Evolutionary conservation across 768 basidiomycete genomes (phyloP), one percentile per base, ranked within the genome.

Genomic region (Russula griseocarnosa): DNA sequence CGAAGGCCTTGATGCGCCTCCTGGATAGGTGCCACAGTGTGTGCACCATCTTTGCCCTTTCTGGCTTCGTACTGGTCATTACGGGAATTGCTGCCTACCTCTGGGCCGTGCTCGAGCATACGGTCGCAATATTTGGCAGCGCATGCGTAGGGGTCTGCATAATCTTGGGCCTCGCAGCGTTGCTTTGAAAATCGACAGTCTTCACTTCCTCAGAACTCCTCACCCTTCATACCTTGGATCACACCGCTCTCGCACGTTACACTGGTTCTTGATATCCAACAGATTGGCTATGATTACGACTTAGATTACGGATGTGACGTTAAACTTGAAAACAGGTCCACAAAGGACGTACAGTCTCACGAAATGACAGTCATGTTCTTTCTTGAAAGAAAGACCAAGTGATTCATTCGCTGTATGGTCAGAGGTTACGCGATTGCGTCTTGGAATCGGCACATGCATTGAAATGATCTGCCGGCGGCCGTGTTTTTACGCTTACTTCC

Each of bases 121-220:
- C 47, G 28, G 52, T 66, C 53, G 61, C 57, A 55, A 68, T 68
- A 24, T 66, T 66, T 50, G 65, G 58, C 3, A 66, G 67, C 28
- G 58, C 54, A 28, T 60, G 55, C n/a, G 58, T 68, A 3, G 61
- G 57, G 6, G 30, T 53, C 28, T 58, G 61, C 40, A 55, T 68
- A 13, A 16, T 47, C 42, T 24, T 67, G 14, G 65, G 61, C 20
- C 11, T 63, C 6, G 32, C 28, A n/a, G 67, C 61, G 38, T 52
- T 68, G 16, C 47, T 32, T 51, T 67, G 28, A 66, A 38, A 22
- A 46, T 46, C 44, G 44, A 14, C 34, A 36, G 6, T 6, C 5
- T 6, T 5, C 30, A 30, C 7, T 30, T 30, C 30, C 30, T 30
- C 28, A 30, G 28, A 30, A 34, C 34, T 34, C 34, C 34, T 36